Base-by-base conservation (phyloP, 169 alveolate genomes). In the Plasmodium blacklocki region DNA sequence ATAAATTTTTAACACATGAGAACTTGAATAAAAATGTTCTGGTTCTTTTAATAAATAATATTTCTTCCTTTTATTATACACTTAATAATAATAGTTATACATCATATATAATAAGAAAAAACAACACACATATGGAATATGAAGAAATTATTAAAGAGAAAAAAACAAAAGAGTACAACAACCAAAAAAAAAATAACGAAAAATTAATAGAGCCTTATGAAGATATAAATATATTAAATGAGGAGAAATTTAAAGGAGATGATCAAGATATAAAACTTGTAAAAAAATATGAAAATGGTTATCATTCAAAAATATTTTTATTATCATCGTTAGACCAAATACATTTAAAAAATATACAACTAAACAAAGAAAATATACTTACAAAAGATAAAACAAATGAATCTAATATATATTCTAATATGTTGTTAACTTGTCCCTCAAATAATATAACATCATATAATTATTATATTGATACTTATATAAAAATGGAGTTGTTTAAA, bases 21-120 rank as follows among this genome's bases (percentile, higher is more conserved):
- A 6, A 52, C 1, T 63, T 78, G 15, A 49, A 21, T 78, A 68
- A 50, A 52, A 39, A 52, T 50, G 47, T 29, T 23, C 14, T 78
- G 12, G 59, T 58, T 23, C 50, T 43, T 29, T n/a, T 78, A 4
- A 23, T 64, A 49, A 64, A 78, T 39, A 54, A 50, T 23, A 15
- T 66, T n/a, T 8, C 89, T 50, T 64, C 60, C 29, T 64, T 78
- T 52, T 78, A 64, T 39, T 66, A 78, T 63, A 78, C 89, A 6
- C 50, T 78, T n/a, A 52, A 15, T 52, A 78, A 59, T 52, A 26
- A 50, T 50, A 64, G 43, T 19, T 5, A 18, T 26, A 39, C n/a
- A 8, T 15, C 45, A 29, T 6, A 4, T 9, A 43, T n/a, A 3
- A n/a, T 7, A 26, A n/a, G 9, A 62, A 59, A 26, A 19, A 18